Base-by-base conservation (phyloP, 1,284 basidiomycete species). In the Singerocomus rubriflavus region DNA sequence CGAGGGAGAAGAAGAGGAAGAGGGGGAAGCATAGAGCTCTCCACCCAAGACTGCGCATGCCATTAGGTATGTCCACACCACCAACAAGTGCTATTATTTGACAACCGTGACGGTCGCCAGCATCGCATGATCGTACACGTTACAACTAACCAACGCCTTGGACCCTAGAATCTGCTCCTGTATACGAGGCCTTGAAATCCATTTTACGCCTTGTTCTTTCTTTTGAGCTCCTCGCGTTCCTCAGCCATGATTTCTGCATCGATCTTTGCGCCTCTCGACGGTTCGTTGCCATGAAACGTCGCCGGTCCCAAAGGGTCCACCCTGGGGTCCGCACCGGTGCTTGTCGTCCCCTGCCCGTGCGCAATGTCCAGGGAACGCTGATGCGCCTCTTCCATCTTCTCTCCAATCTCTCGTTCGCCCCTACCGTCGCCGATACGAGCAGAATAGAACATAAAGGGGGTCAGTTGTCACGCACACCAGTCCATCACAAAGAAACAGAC, bases 241-340 rank as follows among this genome's bases (percentile, higher is more conserved):
- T 80, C 78, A 3, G 55, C 55, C 66, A 79, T 71, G 42, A 86
- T 69, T 62, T 82, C 70, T 13, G 78, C 77, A 60, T 86, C 84
- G 38, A 84, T 76, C 67, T 78, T 70, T 5, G 82, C 83, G 2
- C 84, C 83, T 35, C 74, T 70, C 0, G 77, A 79, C 0, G 84
- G 84, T 57, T 83, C 71, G 63, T 85, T 79, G 1, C 82, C 81
- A 53, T 85, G 77, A 25, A 67, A 61, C 7, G 59, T 65, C 2
- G 78, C 78, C 11, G 74, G 74, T 41, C 65, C 69, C 34, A 74
- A 60, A 12, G 77, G 77, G 50, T 79, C 73, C 0, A 65, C 66
- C 48, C 64, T 61, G 39, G 55, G 54, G 39, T 67, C 54, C 5
- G 54, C 59, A 38, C 58, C 44, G 25, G 55, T 52, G 16, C 46